Conservation (phyloP, 768 basidiomycete species). For the Chiua virens region DNA sequence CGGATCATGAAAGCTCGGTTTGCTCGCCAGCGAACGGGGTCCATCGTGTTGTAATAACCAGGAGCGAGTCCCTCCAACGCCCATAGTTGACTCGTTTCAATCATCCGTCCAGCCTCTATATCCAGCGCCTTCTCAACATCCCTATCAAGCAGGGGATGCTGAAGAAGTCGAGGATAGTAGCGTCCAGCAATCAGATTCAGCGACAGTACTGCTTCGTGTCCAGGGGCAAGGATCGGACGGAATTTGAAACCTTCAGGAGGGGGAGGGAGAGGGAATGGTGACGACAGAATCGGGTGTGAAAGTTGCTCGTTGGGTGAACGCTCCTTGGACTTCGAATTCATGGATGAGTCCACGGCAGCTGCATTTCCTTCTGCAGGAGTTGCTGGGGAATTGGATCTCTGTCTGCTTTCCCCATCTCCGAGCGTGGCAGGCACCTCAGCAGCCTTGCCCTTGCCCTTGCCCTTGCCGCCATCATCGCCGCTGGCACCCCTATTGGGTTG, state of each 20-base stretch:
- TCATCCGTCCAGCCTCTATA: conserved; percentile 36
- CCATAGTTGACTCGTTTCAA: conserved; percentile 56
- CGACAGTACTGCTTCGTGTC: conserved; percentile 64
- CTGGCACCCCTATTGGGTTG: conserved; percentile 28
- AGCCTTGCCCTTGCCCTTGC: conserved; percentile 35
- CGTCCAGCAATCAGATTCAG: conserved; percentile 73
- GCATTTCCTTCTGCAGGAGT: conserved; percentile 17
- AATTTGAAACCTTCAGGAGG: conserved; percentile 71
- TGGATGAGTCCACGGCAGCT: conserved; percentile 14
- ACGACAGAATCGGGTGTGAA: conserved; percentile 35
- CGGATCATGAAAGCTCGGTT: conserved; percentile 56
- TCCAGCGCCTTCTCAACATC: conserved; percentile 41
- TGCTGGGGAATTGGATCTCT: not conserved
- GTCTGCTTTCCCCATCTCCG: conserved; percentile 5
- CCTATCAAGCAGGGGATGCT: conserved; percentile 57
- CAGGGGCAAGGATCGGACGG: conserved; percentile 61
- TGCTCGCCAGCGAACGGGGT: conserved; percentile 59
- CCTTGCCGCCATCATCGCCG: conserved; percentile 16
- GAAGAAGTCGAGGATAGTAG: conserved; percentile 74
- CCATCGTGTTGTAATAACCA: conserved; percentile 68
- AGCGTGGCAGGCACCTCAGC: conserved; percentile 18
- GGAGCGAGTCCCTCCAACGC: conserved; percentile 70
- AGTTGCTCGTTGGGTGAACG: conserved; percentile 31
- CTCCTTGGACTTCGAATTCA: conserved; percentile 13
- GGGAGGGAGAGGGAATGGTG: conserved; percentile 50